Evolutionary conservation across 2,329 filamentous ascomycete genomes (phyloP), one percentile per base, ranked within the genome.

Genomic region (Didymella glomerata): DNA sequence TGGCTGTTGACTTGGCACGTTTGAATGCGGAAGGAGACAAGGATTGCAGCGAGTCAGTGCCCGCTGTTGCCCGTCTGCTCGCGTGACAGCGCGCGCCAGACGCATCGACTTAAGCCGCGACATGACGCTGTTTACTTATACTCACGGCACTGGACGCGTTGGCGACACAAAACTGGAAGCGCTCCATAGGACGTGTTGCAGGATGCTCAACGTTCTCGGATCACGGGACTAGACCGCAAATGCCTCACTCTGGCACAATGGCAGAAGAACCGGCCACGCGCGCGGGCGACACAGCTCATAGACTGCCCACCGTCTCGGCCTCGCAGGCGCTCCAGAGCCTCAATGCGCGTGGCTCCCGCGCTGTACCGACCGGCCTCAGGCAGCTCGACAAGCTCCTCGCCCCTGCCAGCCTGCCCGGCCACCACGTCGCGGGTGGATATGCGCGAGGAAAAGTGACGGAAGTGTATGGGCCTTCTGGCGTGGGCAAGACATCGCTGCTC

Each of bases 401-500:
- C 42, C 64, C 70, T 54, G 64, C 63, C 57, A 63, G 66, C 54
- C 60, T 57, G 18, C 67, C 68, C 22, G 68, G 70, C 59, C 68
- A 69, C 27, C 42, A 61, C 52, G 57, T 64, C 32, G 46, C 63
- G 40, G 68, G 70, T 53, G 93, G 92, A 4, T 81, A 96, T 47
- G 84, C 84, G 60, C 86, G 88, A 56, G 92, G 93, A 14, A 90
- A 92, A 74, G 83, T 97, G 41, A 91, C 90, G 3, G 94, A 98
- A 77, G 80, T 97, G 48, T 96, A 91, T 85, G 94, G 94, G 0
- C 92, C 93, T 11, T 90, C 92, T 9, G 93, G 93, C 1, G 86
- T 86, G 25, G 94, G 93, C 28, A 97, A 96, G 82, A 96, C 92
- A 4, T 84, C 89, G 13, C 81, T 97, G 67, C 90, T 91, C 34